Conservation (phyloP, 306 rosid genomes). For the Phaseolus lunatus region DNA sequence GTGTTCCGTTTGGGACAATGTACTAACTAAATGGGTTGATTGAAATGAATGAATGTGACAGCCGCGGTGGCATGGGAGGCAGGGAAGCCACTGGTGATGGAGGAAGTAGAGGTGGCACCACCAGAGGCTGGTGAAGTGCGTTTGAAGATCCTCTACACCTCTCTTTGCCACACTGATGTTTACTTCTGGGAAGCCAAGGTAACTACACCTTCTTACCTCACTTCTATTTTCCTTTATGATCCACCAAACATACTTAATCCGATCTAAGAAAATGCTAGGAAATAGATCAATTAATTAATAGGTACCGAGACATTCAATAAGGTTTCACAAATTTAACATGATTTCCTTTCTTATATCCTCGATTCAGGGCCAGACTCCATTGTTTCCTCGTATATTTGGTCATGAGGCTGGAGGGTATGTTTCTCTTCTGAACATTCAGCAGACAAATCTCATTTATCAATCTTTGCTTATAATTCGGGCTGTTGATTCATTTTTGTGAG, state of each 20-base stretch:
- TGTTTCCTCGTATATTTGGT: slow-evolving; percentile 94
- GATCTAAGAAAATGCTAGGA: neutral
- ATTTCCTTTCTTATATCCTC: neutral
- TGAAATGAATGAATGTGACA: neutral
- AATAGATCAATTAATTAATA: neutral
- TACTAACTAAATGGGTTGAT: neutral
- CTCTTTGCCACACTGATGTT: slow-evolving; percentile 65
- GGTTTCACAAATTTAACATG: slow-evolving; percentile 15
- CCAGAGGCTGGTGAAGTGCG: slow-evolving; percentile 64
- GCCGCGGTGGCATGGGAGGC: slow-evolving; percentile 68
- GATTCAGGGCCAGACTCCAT: slow-evolving; percentile 80
- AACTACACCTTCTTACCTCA: neutral
- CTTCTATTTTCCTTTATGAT: neutral
- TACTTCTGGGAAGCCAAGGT: slow-evolving; percentile 69
- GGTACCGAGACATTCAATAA: neutral
- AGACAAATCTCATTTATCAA: neutral
- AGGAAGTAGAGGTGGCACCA: slow-evolving; percentile 64
- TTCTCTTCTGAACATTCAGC: slow-evolving; percentile 5
- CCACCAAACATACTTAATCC: neutral
- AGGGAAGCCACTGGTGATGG: slow-evolving; percentile 57
- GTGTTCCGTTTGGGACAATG: too few relatives aligned
- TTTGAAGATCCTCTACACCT: slow-evolving; percentile 60
- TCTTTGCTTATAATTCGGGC: neutral
- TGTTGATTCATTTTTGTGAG: neutral
- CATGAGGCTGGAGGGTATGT: slow-evolving; percentile 96